These are phyloP conservation scores for Poa annua DNA, from an alignment of 176 grass and related monocot genomes.

Conservation along the genomic window DNA sequence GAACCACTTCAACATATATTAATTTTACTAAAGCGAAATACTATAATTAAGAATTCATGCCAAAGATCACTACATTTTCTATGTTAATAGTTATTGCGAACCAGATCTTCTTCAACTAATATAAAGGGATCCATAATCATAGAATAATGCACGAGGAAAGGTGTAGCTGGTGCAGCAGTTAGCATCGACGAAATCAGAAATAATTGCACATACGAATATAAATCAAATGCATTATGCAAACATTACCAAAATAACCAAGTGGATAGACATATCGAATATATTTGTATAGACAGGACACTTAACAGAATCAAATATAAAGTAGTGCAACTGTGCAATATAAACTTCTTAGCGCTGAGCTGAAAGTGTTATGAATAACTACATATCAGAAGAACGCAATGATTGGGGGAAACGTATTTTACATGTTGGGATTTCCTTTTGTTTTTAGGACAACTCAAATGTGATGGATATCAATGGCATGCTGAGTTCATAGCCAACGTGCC, in stretches of 20 bases:
- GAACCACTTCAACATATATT: slow-evolving; percentile 8
- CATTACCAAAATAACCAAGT: not conserved
- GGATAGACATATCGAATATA: not conserved
- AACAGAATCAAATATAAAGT: not conserved
- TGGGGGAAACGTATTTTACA: not conserved
- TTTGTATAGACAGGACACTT: not conserved
- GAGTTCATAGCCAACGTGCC: not conserved
- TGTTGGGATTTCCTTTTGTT: not conserved
- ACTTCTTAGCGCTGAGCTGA: not conserved
- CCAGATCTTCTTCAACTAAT: not conserved
- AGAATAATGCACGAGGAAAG: not conserved
- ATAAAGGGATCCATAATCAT: not conserved
- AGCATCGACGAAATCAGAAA: not conserved
- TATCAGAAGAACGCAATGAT: not conserved
- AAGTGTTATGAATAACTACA: not conserved
- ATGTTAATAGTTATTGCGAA: not conserved
- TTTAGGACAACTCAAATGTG: not conserved
- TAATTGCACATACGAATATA: not conserved
- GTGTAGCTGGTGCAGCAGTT: not conserved
- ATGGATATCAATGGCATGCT: not conserved
- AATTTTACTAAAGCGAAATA: not conserved
- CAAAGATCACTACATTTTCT: not conserved
- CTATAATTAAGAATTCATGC: not conserved
- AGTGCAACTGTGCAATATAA: slow-evolving; percentile 17
- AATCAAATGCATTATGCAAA: not conserved